Evolutionary conservation across 2,329 filamentous ascomycete species (phyloP).

Genomic region (Exserohilum rostratum): DNA sequence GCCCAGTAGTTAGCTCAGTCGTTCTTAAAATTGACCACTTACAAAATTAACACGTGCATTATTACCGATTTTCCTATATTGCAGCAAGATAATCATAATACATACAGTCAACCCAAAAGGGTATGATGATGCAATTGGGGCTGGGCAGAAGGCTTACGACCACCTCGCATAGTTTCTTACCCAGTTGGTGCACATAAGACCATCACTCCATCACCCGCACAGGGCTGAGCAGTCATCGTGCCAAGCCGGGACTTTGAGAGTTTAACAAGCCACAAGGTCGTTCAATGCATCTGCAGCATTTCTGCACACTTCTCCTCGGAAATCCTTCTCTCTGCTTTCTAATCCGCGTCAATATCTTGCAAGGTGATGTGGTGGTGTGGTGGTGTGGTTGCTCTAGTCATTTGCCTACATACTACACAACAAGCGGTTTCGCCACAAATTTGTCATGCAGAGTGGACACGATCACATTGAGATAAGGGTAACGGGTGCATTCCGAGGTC

Average conservation of each 20-base stretch:
- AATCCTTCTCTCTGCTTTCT: no score
- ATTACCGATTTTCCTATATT: no score
- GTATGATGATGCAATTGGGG: neutral
- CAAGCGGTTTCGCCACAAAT: neutral
- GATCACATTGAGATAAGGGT: neutral
- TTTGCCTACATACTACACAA: neutral
- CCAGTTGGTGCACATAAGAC: slow-evolving; percentile 1
- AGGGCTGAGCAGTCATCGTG: no score
- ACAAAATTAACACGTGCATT: no score
- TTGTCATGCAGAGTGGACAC: neutral
- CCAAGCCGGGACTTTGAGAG: no score
- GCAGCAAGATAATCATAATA: no score
- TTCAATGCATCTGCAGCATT: neutral
- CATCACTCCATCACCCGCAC: no score
- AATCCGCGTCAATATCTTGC: no score
- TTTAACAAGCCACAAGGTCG: neutral
- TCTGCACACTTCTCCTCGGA: no score
- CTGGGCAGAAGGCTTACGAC: neutral
- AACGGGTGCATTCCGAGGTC: neutral
- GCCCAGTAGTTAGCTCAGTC: no score
- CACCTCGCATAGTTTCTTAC: neutral
- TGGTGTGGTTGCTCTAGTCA: neutral
- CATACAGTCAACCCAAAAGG: neutral
- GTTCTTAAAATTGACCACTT: no score
- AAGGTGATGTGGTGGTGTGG: neutral